Percentiles rank a stretch among this genome's conserved stretches.
Conservation (phyloP, 2,329 filamentous ascomycete species). For the Epichloe hybrida region DNA sequence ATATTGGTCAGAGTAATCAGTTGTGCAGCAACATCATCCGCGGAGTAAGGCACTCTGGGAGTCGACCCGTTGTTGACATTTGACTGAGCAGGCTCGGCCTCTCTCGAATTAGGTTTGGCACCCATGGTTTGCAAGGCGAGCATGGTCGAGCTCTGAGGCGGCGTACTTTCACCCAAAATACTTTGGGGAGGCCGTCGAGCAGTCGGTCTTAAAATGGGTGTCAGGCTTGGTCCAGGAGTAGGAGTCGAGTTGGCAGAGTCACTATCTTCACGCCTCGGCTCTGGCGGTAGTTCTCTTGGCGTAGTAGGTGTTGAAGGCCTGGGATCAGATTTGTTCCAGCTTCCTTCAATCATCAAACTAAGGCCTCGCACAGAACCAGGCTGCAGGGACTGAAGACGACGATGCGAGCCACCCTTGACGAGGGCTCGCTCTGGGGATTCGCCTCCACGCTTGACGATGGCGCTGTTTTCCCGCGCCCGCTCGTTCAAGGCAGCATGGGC, state of each 20-base stretch:
- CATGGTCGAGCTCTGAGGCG: slow-evolving; percentile 84
- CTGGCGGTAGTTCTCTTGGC: slow-evolving; percentile 19
- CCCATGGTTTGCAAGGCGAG: slow-evolving; percentile 80
- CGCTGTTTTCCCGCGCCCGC: slow-evolving; percentile 65
- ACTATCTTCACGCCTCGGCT: slow-evolving; percentile 27
- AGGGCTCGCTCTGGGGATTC: slow-evolving; percentile 56
- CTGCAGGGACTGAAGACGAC: slow-evolving; percentile 83
- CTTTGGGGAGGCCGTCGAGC: slow-evolving; percentile 53
- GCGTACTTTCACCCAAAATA: slow-evolving; percentile 82
- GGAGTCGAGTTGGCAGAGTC: slow-evolving; percentile 26
- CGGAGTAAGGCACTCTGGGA: slow-evolving; percentile 26
- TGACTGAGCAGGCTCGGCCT: slow-evolving; percentile 35
- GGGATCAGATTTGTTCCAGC: slow-evolving; percentile 25
- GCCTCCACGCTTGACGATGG: slow-evolving; percentile 44
- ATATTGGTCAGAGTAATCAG: slow-evolving; percentile 81
- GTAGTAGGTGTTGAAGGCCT: slow-evolving; percentile 31
- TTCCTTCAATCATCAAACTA: slow-evolving; percentile 65
- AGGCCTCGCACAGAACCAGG: slow-evolving; percentile 66
- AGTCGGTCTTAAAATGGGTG: slow-evolving; percentile 45
- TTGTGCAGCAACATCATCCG: slow-evolving; percentile 62
- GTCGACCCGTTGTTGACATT: slow-evolving; percentile 52
- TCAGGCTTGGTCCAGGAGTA: slow-evolving; percentile 37
- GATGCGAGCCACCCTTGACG: slow-evolving; percentile 35
- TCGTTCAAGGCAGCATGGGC: slow-evolving; percentile 80
- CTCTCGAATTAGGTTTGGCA: slow-evolving; percentile 25